These are phyloP conservation scores for Zanthoxylum bungeanum DNA, from an alignment of 345 rosid genomes.

Conservation along the genomic window DNA sequence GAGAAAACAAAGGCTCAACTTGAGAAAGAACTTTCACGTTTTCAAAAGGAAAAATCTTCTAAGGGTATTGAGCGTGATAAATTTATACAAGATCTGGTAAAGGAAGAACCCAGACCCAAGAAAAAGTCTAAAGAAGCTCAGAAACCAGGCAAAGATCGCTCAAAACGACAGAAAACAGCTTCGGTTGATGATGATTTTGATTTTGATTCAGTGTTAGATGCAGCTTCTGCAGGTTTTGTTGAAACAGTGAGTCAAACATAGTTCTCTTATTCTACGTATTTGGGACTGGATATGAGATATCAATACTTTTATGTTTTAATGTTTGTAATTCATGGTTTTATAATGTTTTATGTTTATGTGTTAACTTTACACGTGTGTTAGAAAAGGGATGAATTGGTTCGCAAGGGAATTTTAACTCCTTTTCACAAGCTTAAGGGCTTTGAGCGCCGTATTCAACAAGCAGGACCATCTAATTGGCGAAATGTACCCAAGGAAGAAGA, in stretches of 20 bases:
- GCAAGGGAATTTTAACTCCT: conserved; percentile 94
- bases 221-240: conserved; percentile 81
- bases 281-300: conserved; percentile 5
- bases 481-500: conserved; percentile 44
- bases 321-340: neutral
- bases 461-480: conserved; percentile 41
- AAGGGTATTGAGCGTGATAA: conserved; percentile 29
- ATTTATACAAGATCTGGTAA: conserved; percentile 54
- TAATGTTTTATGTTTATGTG: conserved; percentile 4
- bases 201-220: conserved; percentile 84
- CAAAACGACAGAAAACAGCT: conserved; percentile 54
- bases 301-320: neutral
- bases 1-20: conserved; percentile 60
- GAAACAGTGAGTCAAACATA: conserved; percentile 65
- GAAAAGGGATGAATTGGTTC: conserved; percentile 97
- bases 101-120: conserved; percentile 51
- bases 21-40: conserved; percentile 55
- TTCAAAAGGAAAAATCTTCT: conserved; percentile 27
- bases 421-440: conserved; percentile 91
- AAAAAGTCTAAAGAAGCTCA: conserved; percentile 47
- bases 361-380: conserved; percentile 36
- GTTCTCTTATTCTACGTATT: neutral
- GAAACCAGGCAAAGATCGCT: conserved; percentile 38
- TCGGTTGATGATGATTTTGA: conserved; percentile 70
- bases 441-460: conserved; percentile 79